Conservation (phyloP, 2,329 filamentous ascomycete species). For the Colletotrichum paranaense region DNA sequence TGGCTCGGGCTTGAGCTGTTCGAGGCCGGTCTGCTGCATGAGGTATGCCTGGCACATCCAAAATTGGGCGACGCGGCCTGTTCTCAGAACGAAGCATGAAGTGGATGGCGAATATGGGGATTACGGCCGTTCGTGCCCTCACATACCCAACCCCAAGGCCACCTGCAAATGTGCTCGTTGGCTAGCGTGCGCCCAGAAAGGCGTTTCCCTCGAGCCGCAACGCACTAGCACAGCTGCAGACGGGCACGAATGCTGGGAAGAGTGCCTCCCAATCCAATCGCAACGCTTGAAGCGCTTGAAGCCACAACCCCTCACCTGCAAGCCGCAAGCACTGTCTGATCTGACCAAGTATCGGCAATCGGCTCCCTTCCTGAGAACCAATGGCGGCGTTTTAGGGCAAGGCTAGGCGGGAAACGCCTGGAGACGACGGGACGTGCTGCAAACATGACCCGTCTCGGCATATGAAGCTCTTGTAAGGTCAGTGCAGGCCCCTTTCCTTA, state of each 20-base stretch:
- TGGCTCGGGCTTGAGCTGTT: background rate
- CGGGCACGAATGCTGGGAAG: background rate
- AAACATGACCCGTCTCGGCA: constrained; percentile 29
- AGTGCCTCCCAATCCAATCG: constrained; percentile 3
- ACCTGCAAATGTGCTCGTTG: background rate
- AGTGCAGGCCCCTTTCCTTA: background rate
- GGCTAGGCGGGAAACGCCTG: background rate
- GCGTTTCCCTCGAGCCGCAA: constrained; percentile 10
- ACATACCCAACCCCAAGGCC: background rate
- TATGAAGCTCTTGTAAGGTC: constrained; percentile 17
- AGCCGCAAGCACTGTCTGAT: background rate
- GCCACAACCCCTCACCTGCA: background rate
- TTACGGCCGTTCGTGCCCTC: background rate
- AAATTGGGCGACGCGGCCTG: background rate
- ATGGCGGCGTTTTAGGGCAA: background rate
- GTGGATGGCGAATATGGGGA: background rate
- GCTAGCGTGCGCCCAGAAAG: background rate
- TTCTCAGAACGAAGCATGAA: background rate
- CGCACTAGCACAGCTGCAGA: background rate
- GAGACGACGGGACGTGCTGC: constrained; percentile 18
- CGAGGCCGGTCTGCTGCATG: background rate
- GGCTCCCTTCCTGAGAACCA: background rate
- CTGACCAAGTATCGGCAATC: background rate
- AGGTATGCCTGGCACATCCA: background rate
- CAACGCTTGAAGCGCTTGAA: constrained; percentile 4